These are phyloP conservation scores for Suillus plorans DNA, from an alignment of 768 basidiomycete species.

Conservation along the genomic window DNA sequence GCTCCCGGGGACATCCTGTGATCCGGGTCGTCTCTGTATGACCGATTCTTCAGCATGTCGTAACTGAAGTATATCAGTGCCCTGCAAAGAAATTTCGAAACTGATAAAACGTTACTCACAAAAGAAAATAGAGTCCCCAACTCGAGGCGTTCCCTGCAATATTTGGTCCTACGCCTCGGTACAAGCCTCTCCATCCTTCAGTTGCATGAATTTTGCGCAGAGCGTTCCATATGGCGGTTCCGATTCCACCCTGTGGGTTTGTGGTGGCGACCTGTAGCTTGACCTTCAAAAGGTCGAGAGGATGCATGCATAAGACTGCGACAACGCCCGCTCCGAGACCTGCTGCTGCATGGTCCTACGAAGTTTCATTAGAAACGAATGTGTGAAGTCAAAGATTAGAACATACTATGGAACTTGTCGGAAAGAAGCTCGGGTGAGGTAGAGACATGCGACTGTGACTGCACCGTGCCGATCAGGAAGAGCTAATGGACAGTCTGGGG, in stretches of 20 bases:
- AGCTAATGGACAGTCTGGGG: too few relatives aligned
- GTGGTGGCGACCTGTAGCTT: constrained; percentile 86
- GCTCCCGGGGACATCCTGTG: constrained; percentile 70
- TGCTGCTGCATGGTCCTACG: constrained; percentile 91
- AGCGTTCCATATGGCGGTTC: constrained; percentile 74
- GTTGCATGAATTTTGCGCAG: constrained; percentile 69
- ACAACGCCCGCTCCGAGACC: constrained; percentile 92
- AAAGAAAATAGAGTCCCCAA: constrained; percentile 98
- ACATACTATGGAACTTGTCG: constrained; percentile 34
- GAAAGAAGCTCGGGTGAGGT: constrained; percentile 42
- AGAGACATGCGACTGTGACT: constrained; percentile 26
- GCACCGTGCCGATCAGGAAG: neutral
- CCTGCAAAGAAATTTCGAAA: neutral
- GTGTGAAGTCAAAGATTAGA: neutral
- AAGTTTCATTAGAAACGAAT: neutral
- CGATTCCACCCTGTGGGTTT: constrained; percentile 56
- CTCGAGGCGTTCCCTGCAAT: constrained; percentile 93
- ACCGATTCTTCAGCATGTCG: constrained; percentile 87
- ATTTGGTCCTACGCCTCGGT: constrained; percentile 88
- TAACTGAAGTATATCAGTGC: constrained; percentile 54
- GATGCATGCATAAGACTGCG: constrained; percentile 95
- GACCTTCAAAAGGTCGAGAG: constrained; percentile 93
- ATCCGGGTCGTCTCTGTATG: constrained; percentile 63
- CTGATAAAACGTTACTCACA: constrained; percentile 57
- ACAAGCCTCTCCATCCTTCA: constrained; percentile 84